A percentile compares a stretch with the other conserved stretches of the same genome.
phyloP scores from a whole-genome alignment of 208 protist species.

The Crithidia expoeki region DNA sequence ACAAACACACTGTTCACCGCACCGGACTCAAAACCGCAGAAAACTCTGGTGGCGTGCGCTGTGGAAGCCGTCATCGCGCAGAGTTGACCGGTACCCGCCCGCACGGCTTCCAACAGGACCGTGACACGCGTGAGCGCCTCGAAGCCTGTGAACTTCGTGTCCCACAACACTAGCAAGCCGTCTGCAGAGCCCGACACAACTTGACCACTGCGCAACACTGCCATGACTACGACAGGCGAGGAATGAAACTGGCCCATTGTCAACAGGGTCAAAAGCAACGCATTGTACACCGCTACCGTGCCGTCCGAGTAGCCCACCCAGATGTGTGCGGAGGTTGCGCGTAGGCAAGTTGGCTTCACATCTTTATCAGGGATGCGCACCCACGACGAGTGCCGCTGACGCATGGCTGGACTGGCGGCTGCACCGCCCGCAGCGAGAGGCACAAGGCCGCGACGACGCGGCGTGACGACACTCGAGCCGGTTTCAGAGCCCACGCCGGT shows the following conservation, averaged over 20 bases:
- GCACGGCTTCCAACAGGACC: conserved; percentile 21
- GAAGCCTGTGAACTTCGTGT: conserved; percentile 67
- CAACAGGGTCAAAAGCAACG: conserved; percentile 62
- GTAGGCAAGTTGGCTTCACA: conserved; percentile 32
- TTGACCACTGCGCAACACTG: conserved; percentile 15
- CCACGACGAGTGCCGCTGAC: background rate
- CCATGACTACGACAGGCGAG: conserved; percentile 46
- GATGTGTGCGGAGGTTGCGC: conserved; percentile 64
- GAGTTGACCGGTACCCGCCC: conserved; percentile 15
- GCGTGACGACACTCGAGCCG: background rate
- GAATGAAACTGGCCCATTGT: conserved; percentile 70
- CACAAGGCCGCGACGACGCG: conserved; percentile 20
- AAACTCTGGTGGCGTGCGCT: conserved; percentile 36
- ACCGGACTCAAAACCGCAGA: conserved; percentile 69
- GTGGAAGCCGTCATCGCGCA: conserved; percentile 25
- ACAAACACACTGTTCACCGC: conserved; percentile 54
- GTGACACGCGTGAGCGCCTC: conserved; percentile 70
- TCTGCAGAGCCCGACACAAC: conserved; percentile 77
- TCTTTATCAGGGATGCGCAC: background rate
- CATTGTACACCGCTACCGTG: conserved; percentile 78
- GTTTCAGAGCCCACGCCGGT: background rate
- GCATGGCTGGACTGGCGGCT: background rate
- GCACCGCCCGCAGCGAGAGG: background rate
- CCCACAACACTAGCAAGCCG: conserved; percentile 82
- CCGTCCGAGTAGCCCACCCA: conserved; percentile 83